phyloP scores from a whole-genome alignment of 805 yeast species.

The Hanseniaspora jakobsenii region DNA sequence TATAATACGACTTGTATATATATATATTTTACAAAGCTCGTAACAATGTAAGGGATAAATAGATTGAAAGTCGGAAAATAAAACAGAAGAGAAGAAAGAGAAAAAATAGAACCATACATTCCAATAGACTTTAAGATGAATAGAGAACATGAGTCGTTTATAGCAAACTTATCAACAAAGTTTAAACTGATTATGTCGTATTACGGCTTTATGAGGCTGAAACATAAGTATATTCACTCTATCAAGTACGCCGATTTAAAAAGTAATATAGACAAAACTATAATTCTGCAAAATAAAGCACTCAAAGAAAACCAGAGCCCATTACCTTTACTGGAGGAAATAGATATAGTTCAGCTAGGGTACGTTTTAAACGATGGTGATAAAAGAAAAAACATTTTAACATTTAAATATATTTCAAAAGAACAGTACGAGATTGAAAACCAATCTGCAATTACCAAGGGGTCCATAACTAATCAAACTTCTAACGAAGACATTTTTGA shows the following conservation, averaged over 20 bases:
- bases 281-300: conserved; percentile 47
- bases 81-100: no score
- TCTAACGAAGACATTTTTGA: conserved; percentile 36
- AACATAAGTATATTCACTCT: conserved; percentile 11
- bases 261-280: conserved; percentile 39
- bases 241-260: conserved; percentile 33
- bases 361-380: background rate
- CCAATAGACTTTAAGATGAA: no score
- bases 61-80: no score
- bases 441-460: conserved; percentile 8
- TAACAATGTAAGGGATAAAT: no score
- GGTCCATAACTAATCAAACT: conserved; percentile 6
- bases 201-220: conserved; percentile 39
- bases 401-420: conserved; percentile 68
- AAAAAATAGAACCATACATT: no score
- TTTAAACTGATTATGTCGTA: conserved; percentile 36
- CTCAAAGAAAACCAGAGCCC: background rate
- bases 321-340: background rate
- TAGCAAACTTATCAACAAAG: conserved; percentile 2
- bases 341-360: background rate
- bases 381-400: conserved; percentile 33
- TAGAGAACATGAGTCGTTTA: background rate
- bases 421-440: conserved; percentile 34
- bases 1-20: no score
- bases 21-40: no score